Percentiles rank a stretch among this genome's conserved stretches.
These are phyloP conservation scores for Dioscorea cayenensis DNA, from an alignment of 116 monocot species.

Conservation along the genomic window DNA sequence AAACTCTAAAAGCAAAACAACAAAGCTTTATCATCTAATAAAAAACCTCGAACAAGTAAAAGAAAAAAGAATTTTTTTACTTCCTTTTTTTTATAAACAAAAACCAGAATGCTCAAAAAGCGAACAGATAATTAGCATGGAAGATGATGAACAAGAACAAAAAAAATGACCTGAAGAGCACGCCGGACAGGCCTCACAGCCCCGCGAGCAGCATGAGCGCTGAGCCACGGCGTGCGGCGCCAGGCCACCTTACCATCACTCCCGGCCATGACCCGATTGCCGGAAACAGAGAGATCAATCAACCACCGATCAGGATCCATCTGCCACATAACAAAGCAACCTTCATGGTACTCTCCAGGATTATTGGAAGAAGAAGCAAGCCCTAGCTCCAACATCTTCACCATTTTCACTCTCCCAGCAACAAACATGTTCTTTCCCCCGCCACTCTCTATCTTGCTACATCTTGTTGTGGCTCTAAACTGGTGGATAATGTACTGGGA, in stretches of 20 bases:
- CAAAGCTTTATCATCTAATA: no score
- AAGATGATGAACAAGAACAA: neutral
- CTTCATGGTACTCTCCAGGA: slow-evolving; percentile 15
- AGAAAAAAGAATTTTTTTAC: no score
- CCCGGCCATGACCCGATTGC: slow-evolving; percentile 45
- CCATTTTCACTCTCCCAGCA: slow-evolving; percentile 36
- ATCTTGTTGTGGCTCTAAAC: slow-evolving; percentile 53
- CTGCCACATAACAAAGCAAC: slow-evolving; percentile 71
- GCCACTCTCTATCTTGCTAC: slow-evolving; percentile 22
- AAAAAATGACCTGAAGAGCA: slow-evolving; percentile 47
- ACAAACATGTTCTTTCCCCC: slow-evolving; percentile 47
- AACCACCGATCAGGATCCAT: slow-evolving; percentile 54
- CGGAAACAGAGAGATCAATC: slow-evolving; percentile 42
- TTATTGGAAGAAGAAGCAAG: neutral
- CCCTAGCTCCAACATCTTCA: slow-evolving; percentile 20
- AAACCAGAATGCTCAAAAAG: neutral
- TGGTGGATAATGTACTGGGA: slow-evolving; percentile 58
- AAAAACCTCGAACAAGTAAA: no score
- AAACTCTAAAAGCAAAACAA: no score
- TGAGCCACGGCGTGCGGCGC: slow-evolving; percentile 66
- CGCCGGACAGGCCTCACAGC: slow-evolving; percentile 67
- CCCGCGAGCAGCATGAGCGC: slow-evolving; percentile 62
- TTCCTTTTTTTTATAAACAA: no score
- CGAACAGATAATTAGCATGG: neutral
- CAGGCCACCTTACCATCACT: slow-evolving; percentile 54